Evolutionary conservation across 441 rosid genomes (phyloP), one percentile per base, ranked within the genome.

Genomic region (Theobroma grandiflorum): DNA sequence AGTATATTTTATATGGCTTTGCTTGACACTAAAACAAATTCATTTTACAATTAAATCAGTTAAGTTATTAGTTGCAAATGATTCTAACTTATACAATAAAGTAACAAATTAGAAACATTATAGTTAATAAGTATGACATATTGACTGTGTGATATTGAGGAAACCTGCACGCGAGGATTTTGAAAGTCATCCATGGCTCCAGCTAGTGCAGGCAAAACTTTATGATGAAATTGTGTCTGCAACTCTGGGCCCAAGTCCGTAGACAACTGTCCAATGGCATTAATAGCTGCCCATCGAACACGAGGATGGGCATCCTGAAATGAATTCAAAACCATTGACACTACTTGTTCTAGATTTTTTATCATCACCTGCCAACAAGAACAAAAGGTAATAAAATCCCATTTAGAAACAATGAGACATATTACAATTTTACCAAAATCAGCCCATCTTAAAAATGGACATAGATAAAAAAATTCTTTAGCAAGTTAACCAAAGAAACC

Each of bases 81-180:
- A 52, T 71, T 49, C 50, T 33, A 71, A 71, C 45, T 26, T 8
- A 49, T 8, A 71, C 43, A 50, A 72, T 3, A 53, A 37, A 53
- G 76, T 37, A 37, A 53, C 20, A 66, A 20, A 10, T 18, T 31
- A 37, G 37, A 55, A 57, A 38, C 77, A 73, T 4, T 55, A 0
- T 57, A 53, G 12, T 12, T 7, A 73, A 73, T 38, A 20, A 57
- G 57, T 57, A n/a, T 12, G 45, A 57, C 10, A 40, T 40, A 22
- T 58, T 20, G 35, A 58, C 40, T 8, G 43, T 15, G 52, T 20
- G 59, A 79, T 22, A 62, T 15, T 20, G 43, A 43, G 76, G 16
- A 81, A 61, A 91, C 94, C 94, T 91, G 94, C 72, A 88, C 86
- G 42, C 83, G 83, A 76, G 91, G 90, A 80, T 89, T 84, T 45